phyloP scores from a whole-genome alignment of 148 eudicot species.

The Vaccinium corymbosum region DNA sequence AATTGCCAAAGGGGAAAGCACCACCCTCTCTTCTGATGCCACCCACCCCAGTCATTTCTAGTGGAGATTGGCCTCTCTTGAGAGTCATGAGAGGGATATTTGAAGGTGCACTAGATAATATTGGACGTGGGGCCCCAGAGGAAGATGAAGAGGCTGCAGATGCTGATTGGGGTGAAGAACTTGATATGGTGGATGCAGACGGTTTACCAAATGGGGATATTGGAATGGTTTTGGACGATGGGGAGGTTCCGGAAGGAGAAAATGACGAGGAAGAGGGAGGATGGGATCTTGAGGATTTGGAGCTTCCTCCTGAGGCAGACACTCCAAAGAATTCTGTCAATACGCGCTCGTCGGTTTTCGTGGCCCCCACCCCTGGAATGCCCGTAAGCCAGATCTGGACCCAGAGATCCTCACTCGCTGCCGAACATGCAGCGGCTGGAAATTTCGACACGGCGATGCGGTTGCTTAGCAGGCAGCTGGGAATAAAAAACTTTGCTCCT shows the following conservation, averaged over 20 bases:
- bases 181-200: slow-evolving; percentile 48
- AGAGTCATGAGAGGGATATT: slow-evolving; percentile 70
- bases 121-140: slow-evolving; percentile 39
- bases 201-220: slow-evolving; percentile 39
- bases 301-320: slow-evolving; percentile 80
- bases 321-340: slow-evolving; percentile 64
- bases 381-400: slow-evolving; percentile 92
- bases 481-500: slow-evolving; percentile 70
- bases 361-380: slow-evolving; percentile 74
- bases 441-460: slow-evolving; percentile 95
- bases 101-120: slow-evolving; percentile 53
- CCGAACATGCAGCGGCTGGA: slow-evolving; percentile 95
- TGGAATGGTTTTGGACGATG: slow-evolving; percentile 29
- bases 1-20: slow-evolving; percentile 44
- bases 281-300: slow-evolving; percentile 93
- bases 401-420: slow-evolving; percentile 85
- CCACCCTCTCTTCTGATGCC: slow-evolving; percentile 57
- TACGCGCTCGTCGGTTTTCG: slow-evolving; percentile 48
- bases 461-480: slow-evolving; percentile 72
- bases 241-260: slow-evolving; percentile 44
- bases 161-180: slow-evolving; percentile 65
- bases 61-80: slow-evolving; percentile 76
- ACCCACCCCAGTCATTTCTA: slow-evolving; percentile 50
- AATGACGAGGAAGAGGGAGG: slow-evolving; percentile 77
- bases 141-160: slow-evolving; percentile 59